Evolutionary conservation across 2,329 filamentous ascomycete species (phyloP).

Genomic region (Aspergillus sp.): DNA sequence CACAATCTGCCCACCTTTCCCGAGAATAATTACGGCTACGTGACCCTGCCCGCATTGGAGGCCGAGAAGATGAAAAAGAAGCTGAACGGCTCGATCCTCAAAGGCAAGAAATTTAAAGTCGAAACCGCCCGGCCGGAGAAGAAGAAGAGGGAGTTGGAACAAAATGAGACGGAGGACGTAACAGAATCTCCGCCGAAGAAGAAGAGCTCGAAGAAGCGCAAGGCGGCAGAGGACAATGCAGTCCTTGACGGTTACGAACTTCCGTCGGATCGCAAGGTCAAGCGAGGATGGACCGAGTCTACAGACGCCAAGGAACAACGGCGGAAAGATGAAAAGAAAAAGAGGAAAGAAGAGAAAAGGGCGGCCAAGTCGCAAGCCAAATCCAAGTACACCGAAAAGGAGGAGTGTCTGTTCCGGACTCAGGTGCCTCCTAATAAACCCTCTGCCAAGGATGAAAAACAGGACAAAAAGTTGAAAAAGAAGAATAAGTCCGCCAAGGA

Average conservation of each 20-base stretch:
- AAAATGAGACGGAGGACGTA: slow-evolving; percentile 27
- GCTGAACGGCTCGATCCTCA: slow-evolving; percentile 76
- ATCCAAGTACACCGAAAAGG: slow-evolving; percentile 71
- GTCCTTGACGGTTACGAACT: slow-evolving; percentile 61
- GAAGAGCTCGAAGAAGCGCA: slow-evolving; percentile 43
- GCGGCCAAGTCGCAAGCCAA: slow-evolving; percentile 49
- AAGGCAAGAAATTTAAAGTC: slow-evolving; percentile 74
- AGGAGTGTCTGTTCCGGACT: slow-evolving; percentile 80
- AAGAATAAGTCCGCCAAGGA: slow-evolving; percentile 55
- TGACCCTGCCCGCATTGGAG: slow-evolving; percentile 71
- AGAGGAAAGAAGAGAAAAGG: slow-evolving; percentile 49
- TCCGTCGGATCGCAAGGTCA: slow-evolving; percentile 66
- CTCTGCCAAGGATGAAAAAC: slow-evolving; percentile 23
- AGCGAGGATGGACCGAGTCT: slow-evolving; percentile 79
- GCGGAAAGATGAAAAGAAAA: slow-evolving; percentile 40
- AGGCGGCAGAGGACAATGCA: slow-evolving; percentile 44
- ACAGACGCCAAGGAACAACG: slow-evolving; percentile 39
- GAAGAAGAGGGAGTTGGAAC: slow-evolving; percentile 40
- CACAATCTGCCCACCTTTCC: slow-evolving; percentile 80
- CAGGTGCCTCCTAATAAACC: slow-evolving; percentile 56
- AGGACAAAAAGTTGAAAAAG: slow-evolving; percentile 48
- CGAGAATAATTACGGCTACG: slow-evolving; percentile 80
- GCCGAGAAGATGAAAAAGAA: slow-evolving; percentile 89
- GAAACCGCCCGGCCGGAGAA: slow-evolving; percentile 67
- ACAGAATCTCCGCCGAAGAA: slow-evolving; percentile 32